Base-by-base conservation (phyloP, 805 yeast species). In the Candida ovalis region DNA sequence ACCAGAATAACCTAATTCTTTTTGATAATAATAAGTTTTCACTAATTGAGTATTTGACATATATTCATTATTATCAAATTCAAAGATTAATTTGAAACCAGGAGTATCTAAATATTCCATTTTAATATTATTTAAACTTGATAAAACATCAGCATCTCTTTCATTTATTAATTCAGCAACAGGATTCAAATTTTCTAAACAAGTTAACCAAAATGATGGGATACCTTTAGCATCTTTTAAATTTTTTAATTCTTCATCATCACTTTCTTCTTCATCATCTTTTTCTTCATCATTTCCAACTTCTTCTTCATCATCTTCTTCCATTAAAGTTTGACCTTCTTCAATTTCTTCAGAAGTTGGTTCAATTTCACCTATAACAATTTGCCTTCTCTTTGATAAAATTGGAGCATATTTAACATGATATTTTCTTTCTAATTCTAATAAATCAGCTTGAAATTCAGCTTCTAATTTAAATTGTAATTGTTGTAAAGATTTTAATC, bases 181-280 rank as follows among this genome's bases (percentile, higher is more conserved):
- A 25, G 87, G 82, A 25, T 82, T 80, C 58, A 94, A 74, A 71
- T 91, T 94, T 67, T 86, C 92, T 69, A 94, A 74, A 5, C 98
- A 96, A 18, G 98, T 94, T 60, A 92, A 77, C 99, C 99, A 94
- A 76, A 94, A 94, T 43, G 86, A 82, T 49, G 99, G 98, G 57
- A 94, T 80, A 54, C 99, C 99, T 52, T 74, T 75, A 43, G 74
- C 69, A 19, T 68, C 73, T 18, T 44, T 33, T 27, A 54, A 50
- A 17, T 60, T 66, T 9, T 62, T 67, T 19, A 60, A 68, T 9
- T 65, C 72, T 4, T 71, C 78, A 4, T 69, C 77, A 3, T 65
- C 70, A 7, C 61, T 68, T 9, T 64, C 67, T n/a, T 69, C 73
- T 23, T 68, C 71, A 17, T 66, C 72, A 6, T 71, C 81, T 4